These are phyloP conservation scores for Populus deltoides DNA, from an alignment of 345 rosid genomes.

Conservation along the genomic window DNA sequence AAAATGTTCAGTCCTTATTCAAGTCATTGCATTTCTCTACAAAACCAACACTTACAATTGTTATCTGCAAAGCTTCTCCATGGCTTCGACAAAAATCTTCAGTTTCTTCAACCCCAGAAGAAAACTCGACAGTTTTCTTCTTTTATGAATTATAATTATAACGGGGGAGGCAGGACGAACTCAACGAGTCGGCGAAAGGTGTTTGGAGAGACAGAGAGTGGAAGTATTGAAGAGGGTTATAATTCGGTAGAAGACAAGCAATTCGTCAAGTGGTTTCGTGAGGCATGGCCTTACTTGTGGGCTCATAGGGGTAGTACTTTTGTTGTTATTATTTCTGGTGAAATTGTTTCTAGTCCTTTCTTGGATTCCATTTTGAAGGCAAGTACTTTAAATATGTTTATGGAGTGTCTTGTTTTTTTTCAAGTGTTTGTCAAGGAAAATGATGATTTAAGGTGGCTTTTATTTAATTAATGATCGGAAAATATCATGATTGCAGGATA, in stretches of 20 bases:
- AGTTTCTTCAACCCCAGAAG: too few relatives aligned
- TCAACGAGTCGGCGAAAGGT: constrained; percentile 27
- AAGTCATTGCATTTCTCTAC: neutral
- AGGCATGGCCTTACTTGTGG: constrained; percentile 97
- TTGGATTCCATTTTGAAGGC: constrained; percentile 77
- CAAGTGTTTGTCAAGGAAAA: neutral
- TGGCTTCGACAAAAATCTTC: too few relatives aligned
- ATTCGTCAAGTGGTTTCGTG: constrained; percentile 94
- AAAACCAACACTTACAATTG: neutral
- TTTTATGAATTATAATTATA: too few relatives aligned
- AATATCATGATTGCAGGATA: constrained; percentile 54
- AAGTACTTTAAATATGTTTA: neutral
- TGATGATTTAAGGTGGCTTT: neutral
- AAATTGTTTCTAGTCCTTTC: constrained; percentile 49
- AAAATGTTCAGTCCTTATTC: neutral
- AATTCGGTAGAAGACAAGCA: constrained; percentile 52
- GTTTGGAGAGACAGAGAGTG: constrained; percentile 37
- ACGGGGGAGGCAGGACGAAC: neutral
- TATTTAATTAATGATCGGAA: neutral
- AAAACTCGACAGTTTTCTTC: too few relatives aligned
- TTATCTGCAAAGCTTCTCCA: too few relatives aligned
- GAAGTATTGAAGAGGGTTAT: constrained; percentile 21
- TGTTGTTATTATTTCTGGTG: constrained; percentile 70
- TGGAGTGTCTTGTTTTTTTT: neutral
- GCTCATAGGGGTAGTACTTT: constrained; percentile 79